These are phyloP conservation scores for Podospora bellae-mahoneyi DNA, from an alignment of 495 filamentous ascomycete species.

Conservation along the genomic window DNA sequence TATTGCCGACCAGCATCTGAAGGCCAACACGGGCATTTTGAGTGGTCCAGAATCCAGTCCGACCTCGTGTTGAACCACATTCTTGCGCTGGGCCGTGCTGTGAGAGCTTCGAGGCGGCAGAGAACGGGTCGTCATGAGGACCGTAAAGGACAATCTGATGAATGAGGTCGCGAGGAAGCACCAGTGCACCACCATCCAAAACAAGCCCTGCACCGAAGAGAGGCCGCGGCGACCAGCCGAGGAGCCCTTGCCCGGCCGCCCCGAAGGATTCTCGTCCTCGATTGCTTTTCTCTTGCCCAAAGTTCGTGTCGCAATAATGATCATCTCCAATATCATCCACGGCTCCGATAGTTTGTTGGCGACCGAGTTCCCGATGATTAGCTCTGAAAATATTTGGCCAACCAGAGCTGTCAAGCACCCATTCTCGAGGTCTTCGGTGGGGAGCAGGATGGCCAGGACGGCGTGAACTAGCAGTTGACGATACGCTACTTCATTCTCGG, in stretches of 20 bases:
- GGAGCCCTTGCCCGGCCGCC: constrained; percentile 14
- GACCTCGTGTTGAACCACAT: constrained; percentile 20
- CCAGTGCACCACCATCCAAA: constrained; percentile 71
- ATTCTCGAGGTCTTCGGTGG: constrained; percentile 89
- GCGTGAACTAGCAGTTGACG: constrained; percentile 77
- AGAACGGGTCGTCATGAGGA: constrained; percentile 49
- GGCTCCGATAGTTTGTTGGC: constrained; percentile 76
- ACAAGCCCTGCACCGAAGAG: constrained; percentile 41
- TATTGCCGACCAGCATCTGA: constrained; percentile 67
- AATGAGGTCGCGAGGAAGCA: constrained; percentile 61
- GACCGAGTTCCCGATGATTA: constrained; percentile 75
- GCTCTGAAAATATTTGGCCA: constrained; percentile 77
- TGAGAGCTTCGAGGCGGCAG: constrained; percentile 44
- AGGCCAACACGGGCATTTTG: constrained; percentile 69
- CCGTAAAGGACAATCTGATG: constrained; percentile 58
- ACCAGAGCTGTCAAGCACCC: constrained; percentile 76
- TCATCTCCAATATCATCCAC: constrained; percentile 78
- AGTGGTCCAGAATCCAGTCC: constrained; percentile 28
- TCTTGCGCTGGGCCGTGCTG: constrained; percentile 18
- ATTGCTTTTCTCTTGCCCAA: constrained; percentile 18
- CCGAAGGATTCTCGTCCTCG: constrained; percentile 15
- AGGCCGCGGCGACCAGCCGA: constrained; percentile 18
- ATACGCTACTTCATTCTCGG: constrained; percentile 73
- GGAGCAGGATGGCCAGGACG: constrained; percentile 74
- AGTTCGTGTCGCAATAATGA: constrained; percentile 53